Evolutionary conservation across 805 yeast genomes (phyloP).

Genomic region (Lachancea quebecensis): DNA sequence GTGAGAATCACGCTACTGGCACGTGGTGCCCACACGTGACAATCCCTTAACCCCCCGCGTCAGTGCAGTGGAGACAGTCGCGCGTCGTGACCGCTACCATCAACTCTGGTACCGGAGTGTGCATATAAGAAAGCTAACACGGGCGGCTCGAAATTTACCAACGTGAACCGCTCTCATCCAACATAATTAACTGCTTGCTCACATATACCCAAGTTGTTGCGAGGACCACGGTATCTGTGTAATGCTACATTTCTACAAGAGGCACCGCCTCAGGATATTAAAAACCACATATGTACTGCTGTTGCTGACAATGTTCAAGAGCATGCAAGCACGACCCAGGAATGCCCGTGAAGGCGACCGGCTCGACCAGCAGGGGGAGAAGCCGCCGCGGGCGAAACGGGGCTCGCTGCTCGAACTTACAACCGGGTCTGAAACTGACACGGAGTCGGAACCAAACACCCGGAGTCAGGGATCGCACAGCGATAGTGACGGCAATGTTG

Average conservation of each 20-base stretch:
- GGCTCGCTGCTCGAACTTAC: not conserved
- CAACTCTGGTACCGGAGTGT: no score
- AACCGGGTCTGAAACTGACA: not conserved
- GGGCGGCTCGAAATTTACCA: no score
- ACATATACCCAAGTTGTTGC: not conserved
- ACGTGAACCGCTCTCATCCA: no score
- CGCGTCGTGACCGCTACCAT: no score
- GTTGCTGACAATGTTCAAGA: constrained; percentile 18
- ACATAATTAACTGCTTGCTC: not conserved
- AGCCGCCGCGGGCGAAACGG: not conserved
- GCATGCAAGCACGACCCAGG: constrained; percentile 3
- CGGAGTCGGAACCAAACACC: not conserved
- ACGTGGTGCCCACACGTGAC: no score
- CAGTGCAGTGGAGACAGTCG: no score
- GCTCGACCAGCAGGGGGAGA: not conserved
- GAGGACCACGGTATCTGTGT: not conserved
- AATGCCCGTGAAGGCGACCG: not conserved
- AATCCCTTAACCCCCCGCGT: no score
- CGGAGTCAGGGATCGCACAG: no score
- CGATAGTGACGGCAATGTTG: not conserved
- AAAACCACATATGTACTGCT: constrained; percentile 25
- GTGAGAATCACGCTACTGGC: no score
- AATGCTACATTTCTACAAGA: constrained; percentile 18
- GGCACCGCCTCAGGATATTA: constrained; percentile 24
- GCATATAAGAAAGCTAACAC: no score